Evolutionary conservation across 345 rosid genomes (phyloP).

Genomic region (Eucalyptus erythrocorys): DNA sequence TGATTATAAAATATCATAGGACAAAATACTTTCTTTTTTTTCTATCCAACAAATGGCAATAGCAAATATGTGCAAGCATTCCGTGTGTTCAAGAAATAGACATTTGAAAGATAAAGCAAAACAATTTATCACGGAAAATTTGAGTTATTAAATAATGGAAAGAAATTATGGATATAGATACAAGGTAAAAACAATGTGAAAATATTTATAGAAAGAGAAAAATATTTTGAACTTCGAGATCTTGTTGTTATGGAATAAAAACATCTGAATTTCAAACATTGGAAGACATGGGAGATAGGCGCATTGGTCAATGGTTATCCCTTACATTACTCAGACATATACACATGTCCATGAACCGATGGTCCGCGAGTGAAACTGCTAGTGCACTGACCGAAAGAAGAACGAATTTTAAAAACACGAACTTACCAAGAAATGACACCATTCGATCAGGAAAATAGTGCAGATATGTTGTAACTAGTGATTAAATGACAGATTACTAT

Average conservation of each 20-base stretch:
- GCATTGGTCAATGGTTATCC: background rate
- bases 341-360: background rate
- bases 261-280: background rate
- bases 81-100: background rate
- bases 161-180: background rate
- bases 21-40: background rate
- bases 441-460: background rate
- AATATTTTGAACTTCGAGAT: background rate
- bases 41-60: background rate
- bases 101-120: background rate
- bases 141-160: background rate
- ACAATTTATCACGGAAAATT: background rate
- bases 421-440: background rate
- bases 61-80: background rate
- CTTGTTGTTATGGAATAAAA: background rate
- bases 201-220: background rate
- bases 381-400: background rate
- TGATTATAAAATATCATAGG: background rate
- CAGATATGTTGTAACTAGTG: background rate
- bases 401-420: background rate
- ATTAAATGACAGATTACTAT: background rate
- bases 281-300: background rate
- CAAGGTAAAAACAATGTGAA: background rate
- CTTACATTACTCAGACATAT: background rate
- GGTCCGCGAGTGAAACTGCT: background rate